These are phyloP conservation scores for Allomyces macrogynus DNA, from an alignment of 192 early-diverging fungal genomes.

Conservation along the genomic window DNA sequence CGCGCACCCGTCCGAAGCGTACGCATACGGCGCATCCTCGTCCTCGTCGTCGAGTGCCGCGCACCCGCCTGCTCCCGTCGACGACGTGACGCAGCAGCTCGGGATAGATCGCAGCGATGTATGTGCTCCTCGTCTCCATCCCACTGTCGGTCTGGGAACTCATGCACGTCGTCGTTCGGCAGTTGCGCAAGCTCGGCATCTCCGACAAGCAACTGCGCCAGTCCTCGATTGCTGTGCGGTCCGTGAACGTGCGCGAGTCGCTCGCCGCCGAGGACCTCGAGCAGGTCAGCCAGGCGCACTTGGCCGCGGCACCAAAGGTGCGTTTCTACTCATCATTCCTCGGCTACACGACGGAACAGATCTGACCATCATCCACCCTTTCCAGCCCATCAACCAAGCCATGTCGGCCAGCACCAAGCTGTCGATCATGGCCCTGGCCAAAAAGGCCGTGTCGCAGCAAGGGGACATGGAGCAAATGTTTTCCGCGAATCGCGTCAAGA, in stretches of 20 bases:
- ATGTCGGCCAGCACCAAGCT: background rate
- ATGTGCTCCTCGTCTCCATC: background rate
- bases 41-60: background rate
- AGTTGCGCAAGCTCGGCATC: conserved; percentile 49
- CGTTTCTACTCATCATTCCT: too few relatives aligned
- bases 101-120: background rate
- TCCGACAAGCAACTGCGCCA: conserved; percentile 17
- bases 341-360: too few relatives aligned
- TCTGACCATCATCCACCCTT: too few relatives aligned
- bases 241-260: too few relatives aligned
- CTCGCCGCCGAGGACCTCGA: background rate
- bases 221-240: too few relatives aligned
- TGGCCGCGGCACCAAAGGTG: background rate
- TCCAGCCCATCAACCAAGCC: background rate
- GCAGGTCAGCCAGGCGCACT: background rate
- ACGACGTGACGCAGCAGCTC: background rate
- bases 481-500: background rate
- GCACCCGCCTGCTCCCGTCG: background rate
- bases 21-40: background rate
- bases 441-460: background rate
- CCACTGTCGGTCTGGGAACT: conserved; percentile 16
- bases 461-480: background rate
- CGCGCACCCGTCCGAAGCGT: background rate
- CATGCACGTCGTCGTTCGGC: conserved; percentile 51
- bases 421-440: background rate